phyloP scores from a whole-genome alignment of 306 rosid genomes.

The Vigna unguiculata region DNA sequence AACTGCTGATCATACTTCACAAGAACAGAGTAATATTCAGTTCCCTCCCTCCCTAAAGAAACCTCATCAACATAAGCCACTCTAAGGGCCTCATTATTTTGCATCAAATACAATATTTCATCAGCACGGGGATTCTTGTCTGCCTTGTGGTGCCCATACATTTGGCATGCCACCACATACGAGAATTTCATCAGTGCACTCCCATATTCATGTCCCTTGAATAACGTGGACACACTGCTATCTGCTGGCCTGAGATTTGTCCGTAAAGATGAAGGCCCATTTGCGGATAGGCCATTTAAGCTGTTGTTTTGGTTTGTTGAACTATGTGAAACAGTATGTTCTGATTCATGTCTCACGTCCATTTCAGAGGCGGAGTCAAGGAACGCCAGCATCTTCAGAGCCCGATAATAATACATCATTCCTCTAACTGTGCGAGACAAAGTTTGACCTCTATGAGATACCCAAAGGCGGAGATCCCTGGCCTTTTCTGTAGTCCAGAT shows the following conservation, averaged over 20 bases:
- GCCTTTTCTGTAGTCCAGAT: constrained; percentile 58
- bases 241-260: constrained; percentile 55
- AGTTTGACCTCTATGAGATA: constrained; percentile 93
- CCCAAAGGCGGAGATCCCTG: constrained; percentile 88
- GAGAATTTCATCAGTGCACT: constrained; percentile 88
- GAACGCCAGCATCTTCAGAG: constrained; percentile 87
- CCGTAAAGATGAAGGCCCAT: constrained; percentile 49
- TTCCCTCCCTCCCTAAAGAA: constrained; percentile 66
- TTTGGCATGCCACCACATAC: constrained; percentile 88
- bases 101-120: constrained; percentile 80
- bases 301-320: constrained; percentile 50
- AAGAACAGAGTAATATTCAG: constrained; percentile 90
- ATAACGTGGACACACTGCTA: constrained; percentile 62
- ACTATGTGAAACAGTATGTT: constrained; percentile 60
- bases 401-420: constrained; percentile 95
- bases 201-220: constrained; percentile 78
- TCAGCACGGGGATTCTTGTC: constrained; percentile 81
- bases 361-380: constrained; percentile 86
- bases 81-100: constrained; percentile 91
- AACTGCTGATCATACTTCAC: constrained; percentile 86
- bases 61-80: constrained; percentile 93
- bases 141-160: constrained; percentile 84
- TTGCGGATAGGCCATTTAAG: constrained; percentile 53
- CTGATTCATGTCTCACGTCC: constrained; percentile 66
- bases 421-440: constrained; percentile 93